Conservation (phyloP, 2,329 filamentous ascomycete genomes). For the Metarhizium brunneum region DNA sequence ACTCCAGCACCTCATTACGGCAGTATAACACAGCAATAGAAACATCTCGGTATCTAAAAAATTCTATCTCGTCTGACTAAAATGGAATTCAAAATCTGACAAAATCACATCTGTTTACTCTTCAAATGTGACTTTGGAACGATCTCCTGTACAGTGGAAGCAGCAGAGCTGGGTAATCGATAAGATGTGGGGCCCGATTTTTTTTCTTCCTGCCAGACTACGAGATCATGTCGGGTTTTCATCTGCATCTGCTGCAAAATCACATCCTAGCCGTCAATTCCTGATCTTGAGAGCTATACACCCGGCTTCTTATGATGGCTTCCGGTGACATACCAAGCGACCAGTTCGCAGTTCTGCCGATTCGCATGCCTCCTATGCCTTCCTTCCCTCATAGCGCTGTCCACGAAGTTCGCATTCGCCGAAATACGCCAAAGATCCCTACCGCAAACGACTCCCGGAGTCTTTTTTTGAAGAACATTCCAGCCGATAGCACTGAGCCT, state of each 20-base stretch:
- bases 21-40: no score
- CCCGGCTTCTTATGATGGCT: slow-evolving; percentile 15
- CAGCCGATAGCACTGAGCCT: slow-evolving; percentile 68
- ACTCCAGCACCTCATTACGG: no score
- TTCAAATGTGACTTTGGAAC: no score
- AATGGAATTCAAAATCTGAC: no score
- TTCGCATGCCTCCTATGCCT: slow-evolving; percentile 54
- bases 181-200: slow-evolving; percentile 1
- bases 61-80: no score
- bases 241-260: not conserved
- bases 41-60: no score
- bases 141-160: no score
- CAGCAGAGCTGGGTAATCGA: not conserved
- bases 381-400: slow-evolving; percentile 53
- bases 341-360: slow-evolving; percentile 60
- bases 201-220: not conserved
- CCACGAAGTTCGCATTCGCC: slow-evolving; percentile 82
- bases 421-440: slow-evolving; percentile 70
- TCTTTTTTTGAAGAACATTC: slow-evolving; percentile 85
- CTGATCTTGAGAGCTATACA: not conserved
- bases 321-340: slow-evolving; percentile 21
- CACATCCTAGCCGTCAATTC: not conserved
- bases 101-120: no score
- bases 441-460: slow-evolving; percentile 66
- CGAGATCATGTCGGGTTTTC: not conserved